Evolutionary conservation across 371 early-diverging fungal genomes (phyloP).

Genomic region (Catenaria anguillulae): DNA sequence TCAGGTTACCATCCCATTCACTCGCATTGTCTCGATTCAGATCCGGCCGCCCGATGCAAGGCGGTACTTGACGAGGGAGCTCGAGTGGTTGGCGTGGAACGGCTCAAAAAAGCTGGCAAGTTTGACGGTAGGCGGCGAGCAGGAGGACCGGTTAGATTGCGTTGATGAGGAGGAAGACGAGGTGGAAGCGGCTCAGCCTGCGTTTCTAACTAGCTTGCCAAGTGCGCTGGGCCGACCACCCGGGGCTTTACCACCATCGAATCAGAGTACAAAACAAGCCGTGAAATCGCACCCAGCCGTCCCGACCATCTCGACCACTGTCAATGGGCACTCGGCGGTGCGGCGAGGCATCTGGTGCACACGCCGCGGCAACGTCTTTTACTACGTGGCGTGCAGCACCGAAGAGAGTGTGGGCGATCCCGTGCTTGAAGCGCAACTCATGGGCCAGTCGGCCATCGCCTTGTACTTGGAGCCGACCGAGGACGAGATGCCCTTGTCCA

Average conservation of each 20-base stretch:
- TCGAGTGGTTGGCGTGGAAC: background rate
- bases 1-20: background rate
- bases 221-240: too few species aligned
- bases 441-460: background rate
- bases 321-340: background rate
- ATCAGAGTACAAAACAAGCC: too few species aligned
- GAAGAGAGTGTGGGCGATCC: background rate
- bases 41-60: background rate
- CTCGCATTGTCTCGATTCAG: background rate
- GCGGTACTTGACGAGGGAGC: background rate
- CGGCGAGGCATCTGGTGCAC: conserved; percentile 1
- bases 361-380: background rate
- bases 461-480: background rate
- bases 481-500: background rate
- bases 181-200: background rate
- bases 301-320: background rate
- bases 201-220: background rate
- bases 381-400: background rate
- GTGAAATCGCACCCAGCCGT: too few species aligned
- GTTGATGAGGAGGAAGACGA: too few species aligned
- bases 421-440: background rate
- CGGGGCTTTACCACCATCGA: too few species aligned
- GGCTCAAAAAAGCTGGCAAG: background rate
- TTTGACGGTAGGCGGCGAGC: too few species aligned
- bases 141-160: too few species aligned